Evolutionary conservation across 768 basidiomycete genomes (phyloP).

Genomic region (Daedaleopsis sinensis): DNA sequence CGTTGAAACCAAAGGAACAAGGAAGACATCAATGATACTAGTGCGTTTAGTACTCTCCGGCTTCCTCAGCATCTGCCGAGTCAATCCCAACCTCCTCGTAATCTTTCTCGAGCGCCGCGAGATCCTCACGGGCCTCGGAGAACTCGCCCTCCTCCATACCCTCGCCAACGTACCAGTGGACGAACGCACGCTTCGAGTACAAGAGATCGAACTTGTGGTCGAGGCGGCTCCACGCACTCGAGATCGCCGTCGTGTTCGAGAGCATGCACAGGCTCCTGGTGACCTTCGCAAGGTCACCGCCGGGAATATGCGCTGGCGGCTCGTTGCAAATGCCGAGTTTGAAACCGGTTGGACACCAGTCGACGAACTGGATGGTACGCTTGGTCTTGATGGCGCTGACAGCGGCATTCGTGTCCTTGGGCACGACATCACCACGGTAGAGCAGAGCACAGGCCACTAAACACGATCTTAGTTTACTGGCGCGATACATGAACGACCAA

Average conservation of each 20-base stretch:
- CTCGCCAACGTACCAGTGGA: slow-evolving; percentile 73
- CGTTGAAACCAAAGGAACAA: slow-evolving; percentile 26
- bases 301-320: slow-evolving; percentile 73
- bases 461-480: slow-evolving; percentile 3
- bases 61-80: slow-evolving; percentile 54
- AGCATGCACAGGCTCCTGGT: slow-evolving; percentile 79
- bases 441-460: slow-evolving; percentile 70
- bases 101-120: slow-evolving; percentile 99
- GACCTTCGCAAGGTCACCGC: slow-evolving; percentile 77
- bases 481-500: neutral
- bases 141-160: slow-evolving; percentile 95
- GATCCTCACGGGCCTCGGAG: slow-evolving; percentile 97
- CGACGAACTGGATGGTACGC: slow-evolving; percentile 78
- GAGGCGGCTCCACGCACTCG: slow-evolving; percentile 71
- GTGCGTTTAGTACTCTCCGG: slow-evolving; percentile 46
- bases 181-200: slow-evolving; percentile 63
- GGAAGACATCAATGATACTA: slow-evolving; percentile 18
- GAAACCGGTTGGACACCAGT: slow-evolving; percentile 82
- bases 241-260: slow-evolving; percentile 75
- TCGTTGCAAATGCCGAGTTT: slow-evolving; percentile 82
- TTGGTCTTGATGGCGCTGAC: slow-evolving; percentile 77
- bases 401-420: slow-evolving; percentile 78
- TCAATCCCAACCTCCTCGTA: slow-evolving; percentile 81
- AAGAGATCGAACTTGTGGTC: slow-evolving; percentile 84
- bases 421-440: slow-evolving; percentile 78